Evolutionary conservation across 1,139 yeast species (phyloP).

Genomic region (Lodderomyces theae): DNA sequence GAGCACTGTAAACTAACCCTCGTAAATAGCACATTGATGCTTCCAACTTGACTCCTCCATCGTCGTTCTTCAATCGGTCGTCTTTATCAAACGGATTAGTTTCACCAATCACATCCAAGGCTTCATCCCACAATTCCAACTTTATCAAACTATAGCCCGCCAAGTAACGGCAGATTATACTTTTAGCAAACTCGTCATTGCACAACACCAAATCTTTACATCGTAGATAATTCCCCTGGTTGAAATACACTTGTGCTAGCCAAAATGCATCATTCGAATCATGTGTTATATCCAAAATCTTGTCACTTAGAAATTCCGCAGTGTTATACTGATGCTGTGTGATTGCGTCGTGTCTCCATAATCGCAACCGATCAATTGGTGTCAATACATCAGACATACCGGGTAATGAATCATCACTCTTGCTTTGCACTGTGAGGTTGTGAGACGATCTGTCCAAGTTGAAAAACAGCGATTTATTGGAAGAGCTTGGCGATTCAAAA

Average conservation of each 20-base stretch:
- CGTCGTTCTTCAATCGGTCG: conserved; percentile 31
- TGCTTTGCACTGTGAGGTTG: conserved; percentile 8
- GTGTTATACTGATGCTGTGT: conserved; percentile 91
- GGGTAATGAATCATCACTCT: conserved; percentile 8
- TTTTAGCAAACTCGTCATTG: conserved; percentile 39
- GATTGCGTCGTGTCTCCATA: conserved; percentile 93
- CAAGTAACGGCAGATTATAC: conserved; percentile 76
- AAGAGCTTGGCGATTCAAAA: conserved; percentile 42
- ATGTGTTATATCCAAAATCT: conserved; percentile 68
- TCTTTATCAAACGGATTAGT: conserved; percentile 60
- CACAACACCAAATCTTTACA: conserved; percentile 64
- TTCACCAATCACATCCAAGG: conserved; percentile 83
- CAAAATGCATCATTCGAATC: conserved; percentile 96
- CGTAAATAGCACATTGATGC: conserved; percentile 84
- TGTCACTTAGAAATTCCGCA: conserved; percentile 91
- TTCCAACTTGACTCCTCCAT: conserved; percentile 81
- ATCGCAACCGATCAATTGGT: conserved; percentile 79
- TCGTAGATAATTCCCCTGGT: conserved; percentile 71
- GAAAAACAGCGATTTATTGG: conserved; percentile 41
- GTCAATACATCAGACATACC: conserved; percentile 48
- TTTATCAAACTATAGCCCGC: conserved; percentile 75
- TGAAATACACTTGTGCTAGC: conserved; percentile 87
- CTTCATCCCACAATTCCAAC: conserved; percentile 83
- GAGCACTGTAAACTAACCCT: conserved; percentile 80
- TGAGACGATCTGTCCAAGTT: conserved; percentile 26